A percentile compares a stretch with the other conserved stretches of the same genome.
Evolutionary conservation across 2,329 filamentous ascomycete species (phyloP).

Genomic region (Alternaria postmessia): DNA sequence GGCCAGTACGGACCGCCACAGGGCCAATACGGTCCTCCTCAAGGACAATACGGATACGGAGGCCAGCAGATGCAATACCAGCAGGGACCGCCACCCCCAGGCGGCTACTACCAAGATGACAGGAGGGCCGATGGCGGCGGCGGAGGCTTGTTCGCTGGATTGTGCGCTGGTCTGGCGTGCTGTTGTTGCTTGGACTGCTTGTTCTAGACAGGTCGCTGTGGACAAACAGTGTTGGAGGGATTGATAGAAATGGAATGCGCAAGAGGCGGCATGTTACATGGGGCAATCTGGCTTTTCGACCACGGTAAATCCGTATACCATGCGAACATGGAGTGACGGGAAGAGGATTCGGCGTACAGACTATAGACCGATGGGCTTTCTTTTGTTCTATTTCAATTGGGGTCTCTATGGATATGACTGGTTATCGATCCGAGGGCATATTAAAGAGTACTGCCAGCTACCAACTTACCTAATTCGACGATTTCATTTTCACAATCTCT

Average conservation of each 20-base stretch:
- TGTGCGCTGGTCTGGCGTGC: slow-evolving; percentile 58
- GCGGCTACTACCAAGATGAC: slow-evolving; percentile 52
- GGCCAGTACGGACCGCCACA: slow-evolving; percentile 23
- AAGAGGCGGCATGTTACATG: neutral
- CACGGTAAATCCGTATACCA: neutral
- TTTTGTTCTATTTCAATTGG: slow-evolving; percentile 7
- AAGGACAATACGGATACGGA: slow-evolving; percentile 38
- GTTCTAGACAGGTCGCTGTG: slow-evolving; percentile 47
- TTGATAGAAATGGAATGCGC: neutral
- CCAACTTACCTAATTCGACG: neutral
- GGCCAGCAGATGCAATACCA: slow-evolving; percentile 49
- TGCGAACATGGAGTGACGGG: neutral
- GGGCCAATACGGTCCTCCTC: slow-evolving; percentile 33
- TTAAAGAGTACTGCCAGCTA: neutral
- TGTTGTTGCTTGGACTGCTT: slow-evolving; percentile 63
- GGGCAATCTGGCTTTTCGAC: neutral
- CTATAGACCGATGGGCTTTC: slow-evolving; percentile 11
- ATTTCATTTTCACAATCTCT: neutral
- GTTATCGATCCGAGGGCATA: neutral
- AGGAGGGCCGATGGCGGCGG: slow-evolving; percentile 38
- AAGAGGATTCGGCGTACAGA: neutral
- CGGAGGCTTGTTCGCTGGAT: slow-evolving; percentile 54
- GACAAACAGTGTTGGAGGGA: neutral
- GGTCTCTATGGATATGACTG: neutral
- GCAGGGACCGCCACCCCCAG: slow-evolving; percentile 42